phyloP scores from a whole-genome alignment of 306 rosid genomes.

The Fragaria vesca region DNA sequence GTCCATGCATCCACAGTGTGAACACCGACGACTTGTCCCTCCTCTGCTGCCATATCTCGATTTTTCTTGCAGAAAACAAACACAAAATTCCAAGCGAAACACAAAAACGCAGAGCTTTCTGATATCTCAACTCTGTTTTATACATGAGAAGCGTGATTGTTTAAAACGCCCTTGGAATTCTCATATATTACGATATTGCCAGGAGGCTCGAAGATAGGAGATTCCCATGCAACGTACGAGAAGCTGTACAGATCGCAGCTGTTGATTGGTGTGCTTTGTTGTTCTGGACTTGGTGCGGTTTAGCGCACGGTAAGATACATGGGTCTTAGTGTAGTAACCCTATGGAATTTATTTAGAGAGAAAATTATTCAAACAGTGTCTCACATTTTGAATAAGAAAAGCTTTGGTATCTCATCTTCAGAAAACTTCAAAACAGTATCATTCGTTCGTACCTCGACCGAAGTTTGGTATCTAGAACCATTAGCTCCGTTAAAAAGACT shows the following conservation, averaged over 20 bases:
- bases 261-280: neutral
- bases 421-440: too few species aligned
- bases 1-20: slow-evolving; percentile 71
- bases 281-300: neutral
- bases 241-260: neutral
- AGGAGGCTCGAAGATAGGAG: neutral
- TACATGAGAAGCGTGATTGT: neutral
- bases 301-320: neutral
- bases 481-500: too few species aligned
- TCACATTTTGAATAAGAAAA: too few species aligned
- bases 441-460: too few species aligned
- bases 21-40: slow-evolving; percentile 65
- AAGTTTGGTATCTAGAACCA: too few species aligned
- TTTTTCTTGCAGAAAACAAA: slow-evolving; percentile 7
- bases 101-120: neutral
- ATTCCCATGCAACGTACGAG: slow-evolving; percentile 27
- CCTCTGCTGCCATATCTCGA: slow-evolving; percentile 49
- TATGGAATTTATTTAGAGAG: neutral
- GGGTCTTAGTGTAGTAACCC: neutral
- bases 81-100: neutral
- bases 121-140: slow-evolving; percentile 12
- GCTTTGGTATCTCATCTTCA: too few species aligned
- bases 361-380: too few species aligned
- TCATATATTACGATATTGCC: slow-evolving; percentile 36
- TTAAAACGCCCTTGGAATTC: neutral